Evolutionary conservation across 2,329 filamentous ascomycete species (phyloP), one percentile per base, ranked within the genome.

Genomic region (Calycina herbarum): DNA sequence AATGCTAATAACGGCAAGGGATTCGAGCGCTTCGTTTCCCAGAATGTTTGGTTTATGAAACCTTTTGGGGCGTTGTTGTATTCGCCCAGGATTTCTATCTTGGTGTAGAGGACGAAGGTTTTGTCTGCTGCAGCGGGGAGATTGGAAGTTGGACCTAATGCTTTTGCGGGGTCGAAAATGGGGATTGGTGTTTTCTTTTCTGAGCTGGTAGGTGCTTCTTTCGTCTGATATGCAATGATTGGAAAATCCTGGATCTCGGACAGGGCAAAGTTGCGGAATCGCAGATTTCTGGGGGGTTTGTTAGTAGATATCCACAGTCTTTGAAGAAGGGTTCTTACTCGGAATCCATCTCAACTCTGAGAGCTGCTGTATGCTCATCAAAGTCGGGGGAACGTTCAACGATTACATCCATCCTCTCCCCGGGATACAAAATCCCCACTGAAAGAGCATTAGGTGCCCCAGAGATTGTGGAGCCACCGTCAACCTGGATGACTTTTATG

Each of bases 341-440:
- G 24, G 56, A 31, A 17, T 65, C 61, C 6, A 65, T 27, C 40
- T 60, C 35, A 13, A 68, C 63, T 38, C n/a, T 35, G 15, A 66
- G 8, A 20, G 38, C 40, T 20, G 74, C 5, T 5, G 48, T 61
- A 1, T 20, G 56, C 20, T 59, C 31, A 27, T 65, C 31, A n/a
- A 57, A 56, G 1, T 38, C 5, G 20, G n/a, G 11, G 5, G 31
- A 33, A 29, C 57, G 57, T 38, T 63, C 57, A 15, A 63, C 15
- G 29, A 78, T 71, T 65, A 81, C 69, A 65, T 81, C 79, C 69
- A 81, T 78, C 42, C 81, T 76, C 64, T 82, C 79, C 10, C 80
- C 80, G 1, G 79, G 29, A 29, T 66, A 66, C 27, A 66, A 24
- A 42, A 79, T 74, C 4, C 80, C 79, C 15, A 76, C 66, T 0